Evolutionary conservation across 1,284 basidiomycete species (phyloP).

Genomic region (Amylostereum chailletii): DNA sequence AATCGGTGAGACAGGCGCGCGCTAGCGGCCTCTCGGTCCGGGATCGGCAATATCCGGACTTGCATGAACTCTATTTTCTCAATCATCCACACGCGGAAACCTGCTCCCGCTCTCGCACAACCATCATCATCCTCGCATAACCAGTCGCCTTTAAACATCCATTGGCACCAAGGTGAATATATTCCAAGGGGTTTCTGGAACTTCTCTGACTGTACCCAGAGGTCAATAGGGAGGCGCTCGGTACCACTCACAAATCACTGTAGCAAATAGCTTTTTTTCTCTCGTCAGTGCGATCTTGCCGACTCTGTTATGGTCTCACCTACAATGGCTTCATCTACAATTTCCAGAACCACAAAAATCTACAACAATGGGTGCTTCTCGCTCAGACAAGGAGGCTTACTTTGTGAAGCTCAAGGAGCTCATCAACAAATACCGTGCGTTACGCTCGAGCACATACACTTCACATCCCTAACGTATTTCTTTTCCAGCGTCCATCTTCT

Average conservation of each 20-base stretch:
- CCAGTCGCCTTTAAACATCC: conserved; percentile 80
- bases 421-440: conserved; percentile 83
- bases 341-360: conserved; percentile 13
- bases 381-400: conserved; percentile 89
- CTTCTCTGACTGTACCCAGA: conserved; percentile 29
- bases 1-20: not conserved
- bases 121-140: conserved; percentile 1
- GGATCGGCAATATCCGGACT: no score
- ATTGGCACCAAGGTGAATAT: conserved; percentile 54
- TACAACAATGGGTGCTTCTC: conserved; percentile 81
- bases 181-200: not conserved
- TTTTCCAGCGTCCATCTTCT: conserved; percentile 83
- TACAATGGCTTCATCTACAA: not conserved
- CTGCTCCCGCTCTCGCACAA: not conserved
- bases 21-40: not conserved
- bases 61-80: conserved; percentile 6
- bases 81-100: no score
- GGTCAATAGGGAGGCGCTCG: conserved; percentile 83
- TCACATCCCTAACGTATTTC: not conserved
- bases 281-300: conserved; percentile 16
- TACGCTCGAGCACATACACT: not conserved
- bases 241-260: conserved; percentile 16
- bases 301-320: conserved; percentile 2
- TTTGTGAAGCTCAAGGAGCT: conserved; percentile 94
- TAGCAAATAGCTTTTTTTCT: conserved; percentile 13